Evolutionary conservation across 805 yeast genomes (phyloP).

Genomic region (Wickerhamomyces bisporus): DNA sequence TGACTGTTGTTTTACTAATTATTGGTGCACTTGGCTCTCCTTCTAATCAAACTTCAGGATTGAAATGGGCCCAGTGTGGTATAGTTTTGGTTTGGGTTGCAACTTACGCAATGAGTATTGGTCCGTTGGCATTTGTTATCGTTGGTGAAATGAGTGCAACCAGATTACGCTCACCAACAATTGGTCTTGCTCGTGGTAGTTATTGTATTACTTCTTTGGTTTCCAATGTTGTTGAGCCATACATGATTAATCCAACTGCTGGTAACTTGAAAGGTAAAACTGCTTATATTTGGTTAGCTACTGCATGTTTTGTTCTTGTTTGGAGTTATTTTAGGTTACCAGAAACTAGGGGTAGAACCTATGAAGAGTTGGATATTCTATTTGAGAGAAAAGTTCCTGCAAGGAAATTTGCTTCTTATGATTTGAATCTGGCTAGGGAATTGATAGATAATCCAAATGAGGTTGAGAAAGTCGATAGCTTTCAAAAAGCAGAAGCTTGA

Average conservation of each 20-base stretch:
- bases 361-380: slow-evolving; percentile 54
- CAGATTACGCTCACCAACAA: slow-evolving; percentile 34
- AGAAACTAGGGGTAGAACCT: slow-evolving; percentile 54
- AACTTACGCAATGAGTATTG: slow-evolving; percentile 32
- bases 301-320: slow-evolving; percentile 17
- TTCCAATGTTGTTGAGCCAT: slow-evolving; percentile 37
- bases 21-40: slow-evolving; percentile 16
- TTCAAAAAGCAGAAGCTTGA: too few relatives aligned
- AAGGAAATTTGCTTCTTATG: slow-evolving; percentile 31
- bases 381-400: slow-evolving; percentile 41
- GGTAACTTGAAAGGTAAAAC: slow-evolving; percentile 47
- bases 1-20: slow-evolving; percentile 13
- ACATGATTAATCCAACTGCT: slow-evolving; percentile 42
- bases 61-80: slow-evolving; percentile 19
- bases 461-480: too few relatives aligned
- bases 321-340: slow-evolving; percentile 53
- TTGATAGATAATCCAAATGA: too few relatives aligned
- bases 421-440: too few relatives aligned
- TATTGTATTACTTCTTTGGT: slow-evolving; percentile 31
- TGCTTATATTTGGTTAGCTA: slow-evolving; percentile 37
- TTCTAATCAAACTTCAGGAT: slow-evolving; percentile 6
- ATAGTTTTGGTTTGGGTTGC: slow-evolving; percentile 17
- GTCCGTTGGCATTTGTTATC: slow-evolving; percentile 35
- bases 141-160: slow-evolving; percentile 36
- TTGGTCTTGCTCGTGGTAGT: slow-evolving; percentile 28